Conservation (phyloP, 345 rosid species). For the Orychophragmus violaceus region DNA sequence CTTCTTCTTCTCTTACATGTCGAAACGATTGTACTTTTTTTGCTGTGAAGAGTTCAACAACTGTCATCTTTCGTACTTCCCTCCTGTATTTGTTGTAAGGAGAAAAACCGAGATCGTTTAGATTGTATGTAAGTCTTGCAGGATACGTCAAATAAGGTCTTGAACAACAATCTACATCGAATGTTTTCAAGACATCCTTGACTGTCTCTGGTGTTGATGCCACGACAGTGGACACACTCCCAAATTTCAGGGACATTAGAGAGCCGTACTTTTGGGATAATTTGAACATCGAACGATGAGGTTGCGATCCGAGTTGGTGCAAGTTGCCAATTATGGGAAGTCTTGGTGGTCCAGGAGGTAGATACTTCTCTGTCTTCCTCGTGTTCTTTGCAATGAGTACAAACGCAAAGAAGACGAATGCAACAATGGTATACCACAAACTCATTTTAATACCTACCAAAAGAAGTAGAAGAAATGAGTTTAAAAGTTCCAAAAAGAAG, state of each 20-base stretch:
- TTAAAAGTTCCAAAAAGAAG: background rate
- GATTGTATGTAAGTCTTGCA: slow-evolving; percentile 26
- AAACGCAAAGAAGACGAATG: background rate
- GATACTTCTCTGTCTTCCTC: background rate
- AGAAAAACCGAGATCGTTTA: slow-evolving; percentile 25
- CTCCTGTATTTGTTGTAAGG: slow-evolving; percentile 32
- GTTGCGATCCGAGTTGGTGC: slow-evolving; percentile 33
- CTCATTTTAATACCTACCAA: slow-evolving; percentile 5
- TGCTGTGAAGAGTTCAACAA: slow-evolving; percentile 31
- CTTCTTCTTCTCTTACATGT: slow-evolving; percentile 30
- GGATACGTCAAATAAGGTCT: slow-evolving; percentile 28
- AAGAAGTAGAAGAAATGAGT: background rate
- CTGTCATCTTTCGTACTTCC: slow-evolving; percentile 31
- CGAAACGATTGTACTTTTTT: slow-evolving; percentile 35
- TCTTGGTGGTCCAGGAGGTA: slow-evolving; percentile 34
- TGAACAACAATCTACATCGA: slow-evolving; percentile 33
- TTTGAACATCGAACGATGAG: slow-evolving; percentile 28
- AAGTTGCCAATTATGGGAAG: slow-evolving; percentile 43
- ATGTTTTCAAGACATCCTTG: slow-evolving; percentile 27
- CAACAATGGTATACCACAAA: slow-evolving; percentile 1
- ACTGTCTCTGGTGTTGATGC: slow-evolving; percentile 41
- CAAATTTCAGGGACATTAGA: slow-evolving; percentile 38
- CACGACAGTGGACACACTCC: slow-evolving; percentile 32
- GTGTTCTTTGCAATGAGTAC: slow-evolving; percentile 6
- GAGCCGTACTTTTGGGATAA: slow-evolving; percentile 42